Evolutionary conservation across 23 red algal species (phyloP), one percentile per base, ranked within the genome.

Genomic region (Gracilaria domingensis): DNA sequence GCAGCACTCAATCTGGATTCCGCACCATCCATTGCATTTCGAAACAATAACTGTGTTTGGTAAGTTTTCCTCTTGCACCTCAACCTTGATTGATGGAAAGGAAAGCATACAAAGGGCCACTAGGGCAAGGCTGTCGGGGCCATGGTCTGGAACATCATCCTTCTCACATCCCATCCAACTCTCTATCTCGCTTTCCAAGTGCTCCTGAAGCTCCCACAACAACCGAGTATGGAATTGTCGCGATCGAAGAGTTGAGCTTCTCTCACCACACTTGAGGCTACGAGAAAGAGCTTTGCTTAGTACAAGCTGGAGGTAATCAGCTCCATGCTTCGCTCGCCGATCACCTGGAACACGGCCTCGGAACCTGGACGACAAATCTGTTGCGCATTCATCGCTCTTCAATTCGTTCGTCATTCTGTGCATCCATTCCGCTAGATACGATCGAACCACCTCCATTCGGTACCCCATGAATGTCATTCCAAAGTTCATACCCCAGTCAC

Each of bases 391-490:
- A 4, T 35, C 66, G 66, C 66, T 11, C 66, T 71, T 37, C 66
- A 60, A 13, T 60, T 20, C 17, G 56, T 20, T 71, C 26, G 6
- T 71, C 66, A 71, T 71, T 37, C 66, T 71, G 66, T 71, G 20
- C 36, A 39, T 20, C 66, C 24, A 71, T 9, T 35, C 13, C 30
- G 66, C 66, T 9, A 71, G 66, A 11, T 39, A 39, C 18, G 32
- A 71, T 6, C 66, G 30, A 14, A 37, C 66, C 33, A 20, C 14
- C 24, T 71, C 66, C 32, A 71, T 37, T 33, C 36, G 30, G 66
- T 71, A 71, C 14, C 66, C 66, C 66, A 71, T 71, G 66, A 71
- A 71, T 71, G 24, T 71, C 66, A 71, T 37, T 4, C 66, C 66
- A 39, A 37, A 71, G 32, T 71, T 71, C 36, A 71, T 39, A 24